Base-by-base conservation (phyloP, 495 filamentous ascomycete species). In the Penicillium atrosanguineum region DNA sequence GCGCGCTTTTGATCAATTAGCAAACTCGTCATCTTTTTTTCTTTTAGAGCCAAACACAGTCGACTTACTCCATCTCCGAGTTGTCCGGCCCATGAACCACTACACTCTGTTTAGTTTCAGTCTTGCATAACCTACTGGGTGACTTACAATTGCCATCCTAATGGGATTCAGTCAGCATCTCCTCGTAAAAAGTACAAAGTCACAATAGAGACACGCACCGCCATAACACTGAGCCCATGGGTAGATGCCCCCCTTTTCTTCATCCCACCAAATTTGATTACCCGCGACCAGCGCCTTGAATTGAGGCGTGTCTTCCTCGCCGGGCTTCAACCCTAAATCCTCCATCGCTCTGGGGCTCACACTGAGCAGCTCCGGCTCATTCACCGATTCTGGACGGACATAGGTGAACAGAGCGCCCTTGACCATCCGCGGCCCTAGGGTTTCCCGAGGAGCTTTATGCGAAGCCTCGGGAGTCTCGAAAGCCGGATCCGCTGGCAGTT, bases 171-270 rank as follows among this genome's bases (percentile, higher is more conserved):
- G 11, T 28, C 11, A 28, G 16, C 19, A 34, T 36, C 38, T 46
- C 3, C 36, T 9, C 4, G 21, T 8, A 12, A 21, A 37, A 18
- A 40, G 15, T 1, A 15, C 7, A n/a, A 37, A 6, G n/a, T 19
- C 9, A 31, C 15, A 4, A 19, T 31, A 21, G 16, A 4, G 43
- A 50, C 23, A 57, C 65, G 55, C 53, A 76, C 93, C 94, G 50
- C 94, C 94, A 71, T 98, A 98, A 67, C 92, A 97, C 71, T 97
- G 92, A 31, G 95, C 91, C 94, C 94, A 98, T 12, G 94, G 95
- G 65, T 97, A 97, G 34, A 93, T 83, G 5, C 81, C 79, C 59
- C 87, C 72, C 65, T 80, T 79, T 38, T 85, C 83, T 51, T 82
- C 71, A 15, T 62, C 67, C 71, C 79, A 79, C 36, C 80, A 69